phyloP scores from a whole-genome alignment of 352 stramenopile genomes.

The Peronosclerospora sorghi region DNA sequence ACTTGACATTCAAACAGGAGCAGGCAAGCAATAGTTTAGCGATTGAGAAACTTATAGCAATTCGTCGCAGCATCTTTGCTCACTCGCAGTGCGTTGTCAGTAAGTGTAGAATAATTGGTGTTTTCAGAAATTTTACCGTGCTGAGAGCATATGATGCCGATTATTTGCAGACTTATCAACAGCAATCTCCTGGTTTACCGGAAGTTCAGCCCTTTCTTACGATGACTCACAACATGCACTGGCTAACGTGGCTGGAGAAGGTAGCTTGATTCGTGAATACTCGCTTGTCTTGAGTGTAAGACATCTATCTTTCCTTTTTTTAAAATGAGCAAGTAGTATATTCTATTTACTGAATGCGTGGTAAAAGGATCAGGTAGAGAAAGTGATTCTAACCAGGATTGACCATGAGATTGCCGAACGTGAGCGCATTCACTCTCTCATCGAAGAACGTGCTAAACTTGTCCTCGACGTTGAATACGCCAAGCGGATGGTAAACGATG shows the following conservation, averaged over 20 bases:
- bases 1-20: constrained; percentile 41
- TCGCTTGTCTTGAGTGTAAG: constrained; percentile 18
- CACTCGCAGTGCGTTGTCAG: constrained; percentile 43
- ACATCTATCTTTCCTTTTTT: neutral
- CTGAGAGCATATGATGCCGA: too few relatives aligned
- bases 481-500: constrained; percentile 35
- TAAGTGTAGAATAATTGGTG: constrained; percentile 12
- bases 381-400: constrained; percentile 26
- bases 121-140: too few relatives aligned
- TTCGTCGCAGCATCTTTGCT: constrained; percentile 26
- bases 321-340: neutral
- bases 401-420: constrained; percentile 29
- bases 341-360: neutral
- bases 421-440: constrained; percentile 23
- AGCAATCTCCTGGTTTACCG: constrained; percentile 18
- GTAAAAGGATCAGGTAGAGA: constrained; percentile 33
- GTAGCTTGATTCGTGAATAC: constrained; percentile 12
- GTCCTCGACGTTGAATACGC: constrained; percentile 66
- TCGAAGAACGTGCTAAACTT: constrained; percentile 36
- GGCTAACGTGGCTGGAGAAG: constrained; percentile 5
- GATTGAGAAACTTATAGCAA: constrained; percentile 33
- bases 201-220: constrained; percentile 11
- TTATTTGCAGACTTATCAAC: constrained; percentile 19
- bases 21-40: constrained; percentile 24
- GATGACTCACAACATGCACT: constrained; percentile 5